These are phyloP conservation scores for Fomes fomentarius DNA, from an alignment of 1,284 basidiomycete genomes.

Conservation along the genomic window DNA sequence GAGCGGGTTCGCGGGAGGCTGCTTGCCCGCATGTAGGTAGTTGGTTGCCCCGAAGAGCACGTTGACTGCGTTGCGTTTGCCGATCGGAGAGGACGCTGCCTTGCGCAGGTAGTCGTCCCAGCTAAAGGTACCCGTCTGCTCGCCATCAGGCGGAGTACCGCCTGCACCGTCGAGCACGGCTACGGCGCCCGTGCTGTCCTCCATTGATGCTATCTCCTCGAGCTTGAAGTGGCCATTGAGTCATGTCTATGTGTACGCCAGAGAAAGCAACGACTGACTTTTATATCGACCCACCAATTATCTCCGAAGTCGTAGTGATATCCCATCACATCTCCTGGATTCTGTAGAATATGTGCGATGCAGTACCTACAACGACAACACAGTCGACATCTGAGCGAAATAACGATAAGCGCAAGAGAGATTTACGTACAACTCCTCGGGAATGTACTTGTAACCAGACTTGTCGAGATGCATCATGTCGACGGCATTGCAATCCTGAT, in stretches of 20 bases:
- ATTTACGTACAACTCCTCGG: conserved; percentile 1
- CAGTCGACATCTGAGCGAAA: too few relatives aligned
- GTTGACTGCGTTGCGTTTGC: conserved; percentile 4
- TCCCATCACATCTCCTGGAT: conserved; percentile 1
- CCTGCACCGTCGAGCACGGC: conserved; percentile 19
- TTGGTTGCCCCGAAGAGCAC: conserved; percentile 12
- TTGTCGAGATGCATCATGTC: conserved; percentile 19
- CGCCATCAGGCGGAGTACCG: conserved; percentile 18
- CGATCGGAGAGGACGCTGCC: not conserved
- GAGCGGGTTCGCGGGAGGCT: not conserved
- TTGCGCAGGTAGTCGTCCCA: conserved; percentile 14
- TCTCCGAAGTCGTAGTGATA: conserved; percentile 19
- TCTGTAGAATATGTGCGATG: conserved; percentile 6
- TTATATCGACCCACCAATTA: conserved; percentile 16
- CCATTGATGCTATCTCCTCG: conserved; percentile 11
- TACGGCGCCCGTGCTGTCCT: conserved; percentile 16
- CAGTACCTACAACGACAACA: not conserved
- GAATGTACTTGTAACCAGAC: conserved; percentile 10
- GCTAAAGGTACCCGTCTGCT: not conserved
- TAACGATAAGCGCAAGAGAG: not conserved
- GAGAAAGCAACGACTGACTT: conserved; percentile 1
- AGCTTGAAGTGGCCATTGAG: conserved; percentile 2
- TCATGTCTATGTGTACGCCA: not conserved
- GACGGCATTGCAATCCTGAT: conserved; percentile 9
- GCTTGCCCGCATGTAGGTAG: conserved; percentile 4